A percentile compares a stretch with the other conserved stretches of the same genome.
phyloP scores from a whole-genome alignment of 805 yeast genomes.

The Helenozyma rhizophorensis region DNA sequence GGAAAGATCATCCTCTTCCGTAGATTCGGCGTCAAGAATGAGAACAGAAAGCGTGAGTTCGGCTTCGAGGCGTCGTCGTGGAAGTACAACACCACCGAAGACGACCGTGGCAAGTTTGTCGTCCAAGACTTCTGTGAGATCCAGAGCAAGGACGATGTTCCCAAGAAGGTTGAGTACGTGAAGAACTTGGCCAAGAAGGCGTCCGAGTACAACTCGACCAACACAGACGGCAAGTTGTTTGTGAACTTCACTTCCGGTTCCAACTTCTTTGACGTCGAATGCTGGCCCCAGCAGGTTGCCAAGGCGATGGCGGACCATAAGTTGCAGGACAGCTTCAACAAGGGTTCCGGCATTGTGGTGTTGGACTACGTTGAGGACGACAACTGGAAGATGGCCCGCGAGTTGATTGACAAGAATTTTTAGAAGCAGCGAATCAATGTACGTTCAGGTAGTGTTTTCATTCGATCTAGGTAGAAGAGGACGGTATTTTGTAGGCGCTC shows the following conservation, averaged over 20 bases:
- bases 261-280: conserved; percentile 61
- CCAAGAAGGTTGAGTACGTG: conserved; percentile 54
- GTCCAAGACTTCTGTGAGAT: conserved; percentile 78
- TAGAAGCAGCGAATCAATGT: too few relatives aligned
- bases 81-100: conserved; percentile 61
- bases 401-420: conserved; percentile 50
- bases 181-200: conserved; percentile 54
- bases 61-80: conserved; percentile 70
- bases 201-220: conserved; percentile 39
- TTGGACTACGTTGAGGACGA: conserved; percentile 63
- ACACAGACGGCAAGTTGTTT: conserved; percentile 50
- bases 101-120: conserved; percentile 55
- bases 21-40: conserved; percentile 61
- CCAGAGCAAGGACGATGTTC: conserved; percentile 45
- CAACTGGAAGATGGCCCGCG: conserved; percentile 53
- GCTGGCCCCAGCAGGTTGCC: conserved; percentile 73
- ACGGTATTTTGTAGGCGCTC: too few relatives aligned
- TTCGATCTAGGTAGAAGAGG: too few relatives aligned
- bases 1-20: conserved; percentile 67
- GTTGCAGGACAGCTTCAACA: conserved; percentile 45
- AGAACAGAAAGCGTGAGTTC: conserved; percentile 36
- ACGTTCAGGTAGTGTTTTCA: too few relatives aligned
- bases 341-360: conserved; percentile 61
- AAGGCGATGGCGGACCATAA: conserved; percentile 42
- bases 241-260: conserved; percentile 73